A percentile compares a stretch with the other conserved stretches of the same genome.
Evolutionary conservation across 177 flowering plant species (phyloP).

Genomic region (Tripterygium wilfordii): DNA sequence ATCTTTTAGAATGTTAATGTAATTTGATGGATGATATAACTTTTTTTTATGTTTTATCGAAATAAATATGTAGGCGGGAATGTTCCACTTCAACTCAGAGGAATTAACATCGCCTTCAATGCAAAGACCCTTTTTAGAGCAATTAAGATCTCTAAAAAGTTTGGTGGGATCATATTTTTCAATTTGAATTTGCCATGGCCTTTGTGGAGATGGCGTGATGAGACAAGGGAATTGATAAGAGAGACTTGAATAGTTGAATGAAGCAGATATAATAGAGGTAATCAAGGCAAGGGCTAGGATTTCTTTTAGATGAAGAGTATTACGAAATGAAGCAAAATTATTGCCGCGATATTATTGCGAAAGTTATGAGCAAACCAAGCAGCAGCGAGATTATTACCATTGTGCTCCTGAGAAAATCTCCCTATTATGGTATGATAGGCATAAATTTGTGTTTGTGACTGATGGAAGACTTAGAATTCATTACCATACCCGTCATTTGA

Average conservation of each 20-base stretch:
- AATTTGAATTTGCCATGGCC: slow-evolving; percentile 84
- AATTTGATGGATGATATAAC: neutral
- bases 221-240: slow-evolving; percentile 59
- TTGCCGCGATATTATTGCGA: slow-evolving; percentile 77
- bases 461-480: slow-evolving; percentile 90
- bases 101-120: slow-evolving; percentile 56
- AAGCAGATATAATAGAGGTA: slow-evolving; percentile 75
- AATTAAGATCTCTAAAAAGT: slow-evolving; percentile 59
- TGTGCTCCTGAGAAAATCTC: slow-evolving; percentile 69
- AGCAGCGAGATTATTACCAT: slow-evolving; percentile 59
- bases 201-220: slow-evolving; percentile 83
- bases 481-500: slow-evolving; percentile 79
- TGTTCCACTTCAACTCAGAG: slow-evolving; percentile 83
- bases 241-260: slow-evolving; percentile 76
- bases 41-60: neutral
- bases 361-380: slow-evolving; percentile 56
- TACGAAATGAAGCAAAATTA: slow-evolving; percentile 63
- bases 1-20: too few species aligned
- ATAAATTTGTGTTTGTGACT: slow-evolving; percentile 76
- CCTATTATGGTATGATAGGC: slow-evolving; percentile 74
- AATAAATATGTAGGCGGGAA: slow-evolving; percentile 81
- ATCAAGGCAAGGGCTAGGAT: slow-evolving; percentile 73
- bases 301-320: slow-evolving; percentile 78
- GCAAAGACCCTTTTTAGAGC: slow-evolving; percentile 66
- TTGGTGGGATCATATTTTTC: slow-evolving; percentile 68